A percentile compares a stretch with the other conserved stretches of the same genome.
Conservation (phyloP, 495 filamentous ascomycete species). For the Alectoria sarmentosa region DNA sequence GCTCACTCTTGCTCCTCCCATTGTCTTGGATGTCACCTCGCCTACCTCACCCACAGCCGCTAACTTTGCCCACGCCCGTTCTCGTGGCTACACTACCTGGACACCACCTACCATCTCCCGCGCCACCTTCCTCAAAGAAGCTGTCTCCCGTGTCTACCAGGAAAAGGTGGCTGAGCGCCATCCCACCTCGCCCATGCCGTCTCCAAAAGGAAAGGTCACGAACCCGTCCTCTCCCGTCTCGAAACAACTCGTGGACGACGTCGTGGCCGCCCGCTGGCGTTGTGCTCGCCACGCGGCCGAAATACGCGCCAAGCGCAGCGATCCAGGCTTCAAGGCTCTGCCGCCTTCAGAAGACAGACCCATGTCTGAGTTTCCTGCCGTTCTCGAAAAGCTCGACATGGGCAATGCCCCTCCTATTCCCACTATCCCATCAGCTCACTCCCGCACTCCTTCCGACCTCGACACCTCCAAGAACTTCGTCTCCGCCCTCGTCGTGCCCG, state of each 20-base stretch:
- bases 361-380: constrained; percentile 38
- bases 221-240: constrained; percentile 16
- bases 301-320: constrained; percentile 37
- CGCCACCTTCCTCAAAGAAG: constrained; percentile 58
- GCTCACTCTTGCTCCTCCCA: constrained; percentile 51
- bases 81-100: constrained; percentile 53
- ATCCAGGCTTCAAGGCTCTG: constrained; percentile 30
- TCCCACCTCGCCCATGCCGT: constrained; percentile 20
- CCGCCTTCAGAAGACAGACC: constrained; percentile 37
- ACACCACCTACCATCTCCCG: constrained; percentile 42
- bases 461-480: constrained; percentile 25
- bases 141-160: constrained; percentile 52
- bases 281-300: constrained; percentile 36
- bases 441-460: constrained; percentile 18
- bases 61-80: constrained; percentile 46
- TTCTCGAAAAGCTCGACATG: constrained; percentile 30
- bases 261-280: constrained; percentile 32
- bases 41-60: constrained; percentile 38
- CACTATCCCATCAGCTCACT: constrained; percentile 5
- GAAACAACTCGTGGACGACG: constrained; percentile 15
- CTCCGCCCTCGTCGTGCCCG: constrained; percentile 23
- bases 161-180: constrained; percentile 35
- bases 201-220: constrained; percentile 12
- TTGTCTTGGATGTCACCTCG: constrained; percentile 49
- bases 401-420: constrained; percentile 15